Conservation (phyloP, 208 protist genomes). For the Trypanosomatidae sp. region DNA sequence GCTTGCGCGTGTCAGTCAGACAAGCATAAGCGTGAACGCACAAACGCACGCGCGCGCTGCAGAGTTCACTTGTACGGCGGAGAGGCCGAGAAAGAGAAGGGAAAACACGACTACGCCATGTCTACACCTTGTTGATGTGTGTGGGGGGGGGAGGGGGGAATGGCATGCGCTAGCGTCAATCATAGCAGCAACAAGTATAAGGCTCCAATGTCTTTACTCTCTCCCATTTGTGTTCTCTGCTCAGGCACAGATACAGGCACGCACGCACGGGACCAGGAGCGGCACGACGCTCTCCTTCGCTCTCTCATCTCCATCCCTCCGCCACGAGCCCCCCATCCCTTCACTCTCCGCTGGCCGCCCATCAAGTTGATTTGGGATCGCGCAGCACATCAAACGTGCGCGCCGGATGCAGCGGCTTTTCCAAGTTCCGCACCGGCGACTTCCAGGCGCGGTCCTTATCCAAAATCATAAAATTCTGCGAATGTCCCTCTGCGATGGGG, state of each 20-base stretch:
- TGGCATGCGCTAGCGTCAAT: background rate
- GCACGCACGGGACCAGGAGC: background rate
- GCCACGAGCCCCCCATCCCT: background rate
- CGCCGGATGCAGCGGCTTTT: constrained; percentile 66
- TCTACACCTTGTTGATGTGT: background rate
- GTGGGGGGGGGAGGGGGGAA: background rate
- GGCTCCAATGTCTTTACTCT: background rate
- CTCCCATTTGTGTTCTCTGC: background rate
- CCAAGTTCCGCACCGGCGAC: constrained; percentile 74
- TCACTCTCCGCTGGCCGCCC: background rate
- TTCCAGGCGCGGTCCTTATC: constrained; percentile 72
- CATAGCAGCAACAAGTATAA: background rate
- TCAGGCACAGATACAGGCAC: background rate
- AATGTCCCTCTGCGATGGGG: constrained; percentile 28
- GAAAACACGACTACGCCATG: background rate
- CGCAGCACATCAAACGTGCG: constrained; percentile 81
- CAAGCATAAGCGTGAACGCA: background rate
- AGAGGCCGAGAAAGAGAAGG: background rate
- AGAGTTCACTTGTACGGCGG: background rate
- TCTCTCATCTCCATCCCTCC: background rate
- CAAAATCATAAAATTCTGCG: constrained; percentile 37
- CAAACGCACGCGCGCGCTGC: background rate
- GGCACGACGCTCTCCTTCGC: background rate
- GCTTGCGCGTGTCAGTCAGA: background rate
- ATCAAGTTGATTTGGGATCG: constrained; percentile 61